Conservation (phyloP, 495 filamentous ascomycete species). For the Aspergillus avenaceus region DNA sequence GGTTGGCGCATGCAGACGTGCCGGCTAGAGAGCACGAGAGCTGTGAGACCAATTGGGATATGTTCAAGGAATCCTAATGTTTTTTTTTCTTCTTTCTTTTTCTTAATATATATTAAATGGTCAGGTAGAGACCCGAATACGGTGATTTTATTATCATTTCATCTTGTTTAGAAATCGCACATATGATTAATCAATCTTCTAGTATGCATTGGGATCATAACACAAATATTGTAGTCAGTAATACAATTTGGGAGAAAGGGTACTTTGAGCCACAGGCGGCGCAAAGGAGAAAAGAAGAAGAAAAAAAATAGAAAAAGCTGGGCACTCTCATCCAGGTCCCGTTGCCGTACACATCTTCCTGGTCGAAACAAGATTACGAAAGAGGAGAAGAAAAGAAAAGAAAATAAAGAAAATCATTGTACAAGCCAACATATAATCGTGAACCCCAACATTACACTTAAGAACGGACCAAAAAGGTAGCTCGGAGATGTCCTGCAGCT, state of each 20-base stretch:
- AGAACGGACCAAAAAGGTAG: constrained; percentile 13
- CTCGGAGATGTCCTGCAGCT: constrained; percentile 37
- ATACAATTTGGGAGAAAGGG: background rate
- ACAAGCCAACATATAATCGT: constrained; percentile 10
- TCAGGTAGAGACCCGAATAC: no score
- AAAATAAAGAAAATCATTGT: no score
- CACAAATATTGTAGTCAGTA: background rate
- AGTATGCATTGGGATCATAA: background rate
- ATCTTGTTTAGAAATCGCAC: no score
- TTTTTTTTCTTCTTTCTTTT: no score
- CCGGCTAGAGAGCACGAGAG: no score
- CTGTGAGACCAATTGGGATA: no score
- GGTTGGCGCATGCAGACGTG: no score
- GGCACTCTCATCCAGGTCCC: background rate
- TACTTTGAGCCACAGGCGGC: background rate
- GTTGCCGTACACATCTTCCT: background rate
- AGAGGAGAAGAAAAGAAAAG: background rate
- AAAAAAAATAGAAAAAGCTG: background rate
- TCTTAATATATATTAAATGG: no score
- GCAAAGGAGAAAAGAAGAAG: background rate
- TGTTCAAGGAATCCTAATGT: no score
- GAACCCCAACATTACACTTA: constrained; percentile 21
- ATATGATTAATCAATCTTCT: background rate
- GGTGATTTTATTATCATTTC: no score
- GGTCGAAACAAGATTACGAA: background rate